Base-by-base conservation (phyloP, 2,329 filamentous ascomycete genomes). In the Cladosporium phlei region DNA sequence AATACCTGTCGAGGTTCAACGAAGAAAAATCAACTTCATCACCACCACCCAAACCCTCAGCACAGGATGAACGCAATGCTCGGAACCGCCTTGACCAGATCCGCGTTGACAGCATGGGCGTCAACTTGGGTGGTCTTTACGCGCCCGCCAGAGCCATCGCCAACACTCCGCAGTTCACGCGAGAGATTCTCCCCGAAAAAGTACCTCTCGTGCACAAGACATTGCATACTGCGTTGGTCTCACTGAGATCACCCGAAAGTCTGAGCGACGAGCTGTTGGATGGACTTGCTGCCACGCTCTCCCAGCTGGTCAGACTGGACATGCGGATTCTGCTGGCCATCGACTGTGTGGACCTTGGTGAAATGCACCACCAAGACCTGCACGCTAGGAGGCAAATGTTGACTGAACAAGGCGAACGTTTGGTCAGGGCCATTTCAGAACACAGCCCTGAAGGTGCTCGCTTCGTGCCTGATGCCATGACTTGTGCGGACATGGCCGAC, bases 1-100 rank as follows among this genome's bases (percentile, higher is more conserved):
- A 87, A 28, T 98, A 96, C 62, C 76, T 98, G 12, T 85, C 93
- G 57, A 90, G 88, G 51, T 95, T 96, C 64, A 83, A 80, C n/a
- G 32, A 52, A 14, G 49, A 55, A 2, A 62, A 56, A 68, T 69
- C 44, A 58, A 68, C 34, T 63, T 71, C 50, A 62, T n/a, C n/a
- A n/a, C n/a, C n/a, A n/a, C 67, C 16, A 46, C 59, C 10, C 44
- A 47, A 39, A 42, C 56, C 29, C 40, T 52, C 16, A 5, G 48
- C 53, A 29, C 30, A 48, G 12, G 45, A 56, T 25, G 51, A 54
- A 19, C 30, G 30, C 9, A 45, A 28, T 21, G 56, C 56, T 8
- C 45, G 49, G 2, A 52, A 51, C 16, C 57, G 52, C 37, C 42
- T 45, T 29, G 48, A 56, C 32, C 57, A 57, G 38, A 49, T 55